Evolutionary conservation across 768 basidiomycete genomes (phyloP), one percentile per base, ranked within the genome.

Genomic region (Filobasidium wieringae): DNA sequence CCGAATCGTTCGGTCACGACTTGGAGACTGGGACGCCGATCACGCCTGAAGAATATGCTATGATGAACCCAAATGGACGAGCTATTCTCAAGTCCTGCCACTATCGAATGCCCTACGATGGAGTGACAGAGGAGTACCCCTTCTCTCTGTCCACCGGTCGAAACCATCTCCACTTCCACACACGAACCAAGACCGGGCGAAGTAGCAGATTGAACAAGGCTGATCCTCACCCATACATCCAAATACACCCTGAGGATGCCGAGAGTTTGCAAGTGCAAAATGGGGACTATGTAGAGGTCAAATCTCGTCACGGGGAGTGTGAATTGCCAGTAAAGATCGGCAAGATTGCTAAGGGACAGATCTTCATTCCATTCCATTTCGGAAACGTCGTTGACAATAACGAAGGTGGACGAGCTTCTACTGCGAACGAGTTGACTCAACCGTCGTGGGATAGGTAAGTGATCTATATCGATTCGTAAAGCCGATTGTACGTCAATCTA

Each of bases 301-400:
- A 56, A 45, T 56, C 60, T 5, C 50, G 50, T 1, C 51, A 58
- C 22, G 64, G 64, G 14, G 32, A 51, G 32, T 33, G 60, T 36
- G 62, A 66, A 41, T 39, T 63, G 9, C 56, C 64, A 1, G 64
- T 62, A 29, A 65, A 63, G 39, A 39, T 63, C 43, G 62, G 64
- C 47, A 57, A 63, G 31, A 63, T 63, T 40, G 56, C 47, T 14
- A 56, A 59, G 47, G 64, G 64, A 4, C 56, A 66, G 26, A 41
- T 66, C 36, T 66, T 66, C 41, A 53, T 66, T 6, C 64, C 64
- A 11, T 63, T 66, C 51, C 64, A 66, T 41, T 66, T 58, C 54
- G 64, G 64, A 7, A 41, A 59, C 3, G 43, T 47, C 14, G 31
- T 49, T 2, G 63, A 66, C 43, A 43, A 60, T 22, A 53, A 50